phyloP scores from a whole-genome alignment of 306 rosid genomes.

The Pterocarpus macrocarpus region DNA sequence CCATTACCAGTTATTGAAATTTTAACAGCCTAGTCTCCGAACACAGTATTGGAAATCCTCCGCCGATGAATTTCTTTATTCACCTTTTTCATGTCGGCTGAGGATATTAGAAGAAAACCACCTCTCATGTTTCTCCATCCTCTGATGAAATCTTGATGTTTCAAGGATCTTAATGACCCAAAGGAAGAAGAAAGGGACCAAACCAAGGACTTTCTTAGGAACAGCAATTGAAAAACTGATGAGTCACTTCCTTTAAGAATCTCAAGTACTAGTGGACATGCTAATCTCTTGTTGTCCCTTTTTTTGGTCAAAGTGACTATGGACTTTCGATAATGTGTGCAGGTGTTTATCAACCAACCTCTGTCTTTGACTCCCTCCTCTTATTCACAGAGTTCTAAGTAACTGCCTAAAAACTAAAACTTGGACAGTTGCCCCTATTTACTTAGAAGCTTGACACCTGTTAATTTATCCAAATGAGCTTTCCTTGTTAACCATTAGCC shows the following conservation, averaged over 20 bases:
- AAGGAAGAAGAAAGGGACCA: background rate
- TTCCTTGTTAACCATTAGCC: too few species aligned
- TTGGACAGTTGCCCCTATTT: too few species aligned
- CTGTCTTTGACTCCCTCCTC: too few species aligned
- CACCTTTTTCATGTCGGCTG: background rate
- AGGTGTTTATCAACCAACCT: too few species aligned
- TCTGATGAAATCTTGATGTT: background rate
- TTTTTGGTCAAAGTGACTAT: too few species aligned
- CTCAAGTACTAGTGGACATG: too few species aligned
- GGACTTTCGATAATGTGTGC: too few species aligned
- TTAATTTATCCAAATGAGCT: too few species aligned
- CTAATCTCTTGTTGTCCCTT: too few species aligned
- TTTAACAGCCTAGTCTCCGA: background rate
- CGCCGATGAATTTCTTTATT: background rate
- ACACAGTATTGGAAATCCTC: background rate
- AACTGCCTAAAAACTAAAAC: too few species aligned
- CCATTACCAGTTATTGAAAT: slow-evolving; percentile 5
- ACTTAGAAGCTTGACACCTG: too few species aligned
- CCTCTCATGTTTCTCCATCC: background rate
- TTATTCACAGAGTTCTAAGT: too few species aligned
- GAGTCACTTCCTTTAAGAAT: background rate
- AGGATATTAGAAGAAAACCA: background rate
- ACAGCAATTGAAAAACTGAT: background rate
- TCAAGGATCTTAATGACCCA: background rate
- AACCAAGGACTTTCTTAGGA: background rate